Evolutionary conservation across 1,284 basidiomycete genomes (phyloP).

Genomic region (Ustilago lituana): DNA sequence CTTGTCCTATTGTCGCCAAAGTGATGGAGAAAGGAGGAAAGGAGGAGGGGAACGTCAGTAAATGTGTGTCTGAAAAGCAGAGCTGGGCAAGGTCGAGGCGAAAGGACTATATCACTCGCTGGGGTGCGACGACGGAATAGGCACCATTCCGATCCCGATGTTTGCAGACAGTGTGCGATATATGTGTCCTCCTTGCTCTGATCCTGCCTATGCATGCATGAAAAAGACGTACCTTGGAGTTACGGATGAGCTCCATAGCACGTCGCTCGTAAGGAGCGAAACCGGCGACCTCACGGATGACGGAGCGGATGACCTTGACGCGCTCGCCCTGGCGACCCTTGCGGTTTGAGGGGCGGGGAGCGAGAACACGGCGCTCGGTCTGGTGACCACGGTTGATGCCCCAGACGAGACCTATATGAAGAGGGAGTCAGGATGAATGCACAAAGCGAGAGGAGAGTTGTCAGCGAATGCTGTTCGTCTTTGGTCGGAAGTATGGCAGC

Average conservation of each 20-base stretch:
- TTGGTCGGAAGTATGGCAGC: too few species aligned
- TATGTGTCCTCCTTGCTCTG: too few species aligned
- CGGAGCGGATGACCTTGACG: slow-evolving; percentile 57
- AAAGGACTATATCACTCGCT: too few species aligned
- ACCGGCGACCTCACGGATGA: slow-evolving; percentile 74
- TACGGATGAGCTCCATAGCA: slow-evolving; percentile 97
- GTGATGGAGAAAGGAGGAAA: too few species aligned
- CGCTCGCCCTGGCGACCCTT: slow-evolving; percentile 83
- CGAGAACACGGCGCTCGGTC: slow-evolving; percentile 85
- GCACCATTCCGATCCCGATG: too few species aligned
- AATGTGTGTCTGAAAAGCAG: too few species aligned
- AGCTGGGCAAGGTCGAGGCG: too few species aligned
- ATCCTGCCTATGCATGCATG: too few species aligned
- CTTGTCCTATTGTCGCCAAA: slow-evolving; percentile 71
- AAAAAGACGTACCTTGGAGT: slow-evolving; percentile 76
- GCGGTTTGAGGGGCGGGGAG: slow-evolving; percentile 83
- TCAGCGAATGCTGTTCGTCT: neutral
- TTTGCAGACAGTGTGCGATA: too few species aligned
- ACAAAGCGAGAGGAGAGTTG: too few species aligned
- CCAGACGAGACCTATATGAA: slow-evolving; percentile 79
- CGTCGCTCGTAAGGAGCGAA: slow-evolving; percentile 99
- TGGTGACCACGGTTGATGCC: slow-evolving; percentile 93
- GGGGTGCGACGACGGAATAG: too few species aligned
- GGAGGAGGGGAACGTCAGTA: too few species aligned
- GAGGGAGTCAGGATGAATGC: neutral